Evolutionary conservation across 257 asterid genomes (phyloP).

Genomic region (Solanum paucissectum): DNA sequence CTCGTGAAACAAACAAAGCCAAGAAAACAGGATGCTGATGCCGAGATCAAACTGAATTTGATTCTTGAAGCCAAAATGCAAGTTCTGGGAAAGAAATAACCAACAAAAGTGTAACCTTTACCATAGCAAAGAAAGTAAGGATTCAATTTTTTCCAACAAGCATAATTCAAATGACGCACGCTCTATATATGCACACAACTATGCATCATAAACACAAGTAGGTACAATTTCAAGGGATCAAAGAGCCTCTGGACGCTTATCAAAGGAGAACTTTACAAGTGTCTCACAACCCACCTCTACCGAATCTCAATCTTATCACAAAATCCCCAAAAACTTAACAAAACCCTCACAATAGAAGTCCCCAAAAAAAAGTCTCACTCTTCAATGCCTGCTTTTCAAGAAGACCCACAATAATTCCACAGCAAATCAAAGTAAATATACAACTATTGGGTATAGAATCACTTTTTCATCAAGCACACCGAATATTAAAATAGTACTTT

Average conservation of each 20-base stretch:
- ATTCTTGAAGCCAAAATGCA: not conserved
- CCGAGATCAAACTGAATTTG: not conserved
- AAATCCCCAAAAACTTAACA: constrained; percentile 63
- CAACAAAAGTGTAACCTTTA: not conserved
- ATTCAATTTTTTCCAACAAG: not conserved
- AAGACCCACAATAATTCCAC: constrained; percentile 21
- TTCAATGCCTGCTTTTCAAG: constrained; percentile 21
- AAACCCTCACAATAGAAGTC: constrained; percentile 56
- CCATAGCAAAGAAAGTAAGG: not conserved
- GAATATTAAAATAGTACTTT: not conserved
- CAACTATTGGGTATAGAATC: not conserved
- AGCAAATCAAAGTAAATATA: not conserved
- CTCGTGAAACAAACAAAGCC: not conserved
- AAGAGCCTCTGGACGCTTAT: constrained; percentile 81
- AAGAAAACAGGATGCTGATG: not conserved
- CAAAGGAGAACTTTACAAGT: constrained; percentile 54
- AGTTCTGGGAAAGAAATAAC: not conserved
- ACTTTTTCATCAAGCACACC: not conserved
- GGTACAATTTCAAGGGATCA: not conserved
- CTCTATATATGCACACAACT: not conserved
- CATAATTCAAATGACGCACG: not conserved
- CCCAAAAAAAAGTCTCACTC: constrained; percentile 37
- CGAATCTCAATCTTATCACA: constrained; percentile 67
- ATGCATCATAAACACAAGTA: not conserved
- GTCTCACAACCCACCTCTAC: constrained; percentile 46